Evolutionary conservation across 2,329 filamentous ascomycete genomes (phyloP).

Genomic region (Aspergillus sergii): DNA sequence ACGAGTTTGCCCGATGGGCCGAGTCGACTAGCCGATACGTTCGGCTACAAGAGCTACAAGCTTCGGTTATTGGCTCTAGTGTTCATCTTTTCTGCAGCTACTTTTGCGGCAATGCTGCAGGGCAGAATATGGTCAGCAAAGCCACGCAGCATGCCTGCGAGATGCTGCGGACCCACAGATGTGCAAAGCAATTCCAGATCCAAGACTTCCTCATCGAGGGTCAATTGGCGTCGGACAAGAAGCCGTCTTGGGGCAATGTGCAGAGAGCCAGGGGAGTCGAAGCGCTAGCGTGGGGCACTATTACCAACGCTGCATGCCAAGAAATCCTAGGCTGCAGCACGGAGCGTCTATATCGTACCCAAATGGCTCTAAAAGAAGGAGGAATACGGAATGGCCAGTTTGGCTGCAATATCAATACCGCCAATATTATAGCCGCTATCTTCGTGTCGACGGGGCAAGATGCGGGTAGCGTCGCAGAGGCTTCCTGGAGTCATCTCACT

Average conservation of each 20-base stretch:
- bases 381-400: conserved; percentile 22
- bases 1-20: not conserved
- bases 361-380: conserved; percentile 17
- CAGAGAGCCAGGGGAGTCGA: conserved; percentile 25
- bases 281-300: conserved; percentile 29
- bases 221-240: conserved; percentile 30
- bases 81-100: conserved; percentile 29
- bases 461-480: conserved; percentile 22
- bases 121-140: conserved; percentile 36
- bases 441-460: conserved; percentile 31
- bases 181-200: not conserved
- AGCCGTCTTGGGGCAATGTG: conserved; percentile 28
- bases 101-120: conserved; percentile 30
- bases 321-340: conserved; percentile 22
- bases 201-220: conserved; percentile 22
- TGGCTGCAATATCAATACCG: conserved; percentile 21
- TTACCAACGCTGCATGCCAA: conserved; percentile 21
- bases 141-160: conserved; percentile 31
- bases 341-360: conserved; percentile 12
- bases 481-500: conserved; percentile 26
- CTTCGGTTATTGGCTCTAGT: conserved; percentile 23
- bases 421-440: conserved; percentile 26
- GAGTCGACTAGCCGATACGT: conserved; percentile 12
- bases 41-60: conserved; percentile 12
- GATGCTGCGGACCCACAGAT: not conserved